These are phyloP conservation scores for Moringa oleifera DNA, from an alignment of 345 rosid species.

Conservation along the genomic window DNA sequence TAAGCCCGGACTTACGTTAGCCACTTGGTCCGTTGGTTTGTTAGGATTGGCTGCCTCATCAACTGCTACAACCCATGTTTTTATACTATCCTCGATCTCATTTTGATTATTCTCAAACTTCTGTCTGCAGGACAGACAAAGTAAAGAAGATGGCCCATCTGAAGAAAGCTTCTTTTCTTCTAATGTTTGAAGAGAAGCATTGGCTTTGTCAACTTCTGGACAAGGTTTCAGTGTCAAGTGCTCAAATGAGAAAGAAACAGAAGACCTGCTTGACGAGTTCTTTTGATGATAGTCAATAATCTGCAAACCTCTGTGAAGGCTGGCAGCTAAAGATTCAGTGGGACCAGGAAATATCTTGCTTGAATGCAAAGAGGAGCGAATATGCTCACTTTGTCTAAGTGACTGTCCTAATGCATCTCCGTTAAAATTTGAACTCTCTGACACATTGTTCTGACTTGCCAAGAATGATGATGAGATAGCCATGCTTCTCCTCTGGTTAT, in stretches of 20 bases:
- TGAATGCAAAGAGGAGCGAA: constrained; percentile 66
- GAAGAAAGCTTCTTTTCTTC: constrained; percentile 28
- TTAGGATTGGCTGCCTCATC: constrained; percentile 16
- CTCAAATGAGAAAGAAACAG: constrained; percentile 74
- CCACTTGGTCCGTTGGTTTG: constrained; percentile 4
- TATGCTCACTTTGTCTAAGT: constrained; percentile 44
- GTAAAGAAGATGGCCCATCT: constrained; percentile 30
- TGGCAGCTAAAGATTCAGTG: constrained; percentile 84
- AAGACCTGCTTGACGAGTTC: constrained; percentile 50
- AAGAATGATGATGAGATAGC: constrained; percentile 43
- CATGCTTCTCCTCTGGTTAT: constrained; percentile 56
- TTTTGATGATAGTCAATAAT: constrained; percentile 65
- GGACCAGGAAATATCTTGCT: constrained; percentile 68
- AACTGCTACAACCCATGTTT: constrained; percentile 38
- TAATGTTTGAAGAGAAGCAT: constrained; percentile 37
- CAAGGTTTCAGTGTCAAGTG: constrained; percentile 61
- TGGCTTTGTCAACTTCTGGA: constrained; percentile 45
- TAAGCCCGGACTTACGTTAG: constrained; percentile 19
- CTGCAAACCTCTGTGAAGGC: constrained; percentile 88
- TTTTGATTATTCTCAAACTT: constrained; percentile 32
- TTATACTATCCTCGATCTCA: constrained; percentile 50
- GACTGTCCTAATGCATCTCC: constrained; percentile 26
- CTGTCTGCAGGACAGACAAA: constrained; percentile 67
- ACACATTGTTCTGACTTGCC: constrained; percentile 42
- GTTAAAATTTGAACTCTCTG: constrained; percentile 29